Percentiles rank a stretch among this genome's conserved stretches.
phyloP scores from a whole-genome alignment of 208 protist species.

The Chromosphaera perkinsii region DNA sequence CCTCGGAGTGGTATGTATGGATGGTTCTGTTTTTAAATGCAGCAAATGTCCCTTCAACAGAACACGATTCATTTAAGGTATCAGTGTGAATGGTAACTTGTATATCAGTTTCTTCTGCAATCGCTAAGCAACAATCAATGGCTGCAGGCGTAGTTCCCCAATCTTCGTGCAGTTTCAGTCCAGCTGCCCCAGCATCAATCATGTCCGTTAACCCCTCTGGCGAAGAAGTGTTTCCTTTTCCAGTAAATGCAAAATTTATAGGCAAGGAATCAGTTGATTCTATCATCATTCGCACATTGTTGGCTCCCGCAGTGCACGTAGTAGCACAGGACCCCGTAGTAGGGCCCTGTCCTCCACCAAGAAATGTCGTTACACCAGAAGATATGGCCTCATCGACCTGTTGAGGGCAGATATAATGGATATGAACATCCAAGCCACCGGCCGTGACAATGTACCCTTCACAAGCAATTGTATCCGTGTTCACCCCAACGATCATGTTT shows the following conservation, averaged over 20 bases:
- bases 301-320: constrained; percentile 38
- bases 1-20: constrained; percentile 59
- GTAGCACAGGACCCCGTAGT: constrained; percentile 35
- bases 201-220: constrained; percentile 32
- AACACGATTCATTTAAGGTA: constrained; percentile 52
- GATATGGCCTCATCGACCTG: constrained; percentile 38
- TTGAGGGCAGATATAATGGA: constrained; percentile 58
- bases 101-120: constrained; percentile 54
- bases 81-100: constrained; percentile 58
- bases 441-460: constrained; percentile 42
- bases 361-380: constrained; percentile 45
- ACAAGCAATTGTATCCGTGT: constrained; percentile 25
- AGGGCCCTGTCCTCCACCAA: constrained; percentile 46
- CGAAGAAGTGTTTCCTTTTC: constrained; percentile 48
- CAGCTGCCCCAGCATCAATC: constrained; percentile 28
- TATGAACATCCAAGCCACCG: constrained; percentile 52
- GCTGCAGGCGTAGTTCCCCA: constrained; percentile 54
- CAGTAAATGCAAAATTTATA: constrained; percentile 55
- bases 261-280: constrained; percentile 48
- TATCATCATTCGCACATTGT: constrained; percentile 46
- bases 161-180: constrained; percentile 58
- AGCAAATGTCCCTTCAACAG: constrained; percentile 50
- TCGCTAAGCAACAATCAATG: constrained; percentile 45
- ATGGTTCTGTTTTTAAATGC: constrained; percentile 53
- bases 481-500: constrained; percentile 31